A percentile compares a stretch with the other conserved stretches of the same genome.
phyloP scores from a whole-genome alignment of 805 yeast species.

The Suhomyces sp. region DNA sequence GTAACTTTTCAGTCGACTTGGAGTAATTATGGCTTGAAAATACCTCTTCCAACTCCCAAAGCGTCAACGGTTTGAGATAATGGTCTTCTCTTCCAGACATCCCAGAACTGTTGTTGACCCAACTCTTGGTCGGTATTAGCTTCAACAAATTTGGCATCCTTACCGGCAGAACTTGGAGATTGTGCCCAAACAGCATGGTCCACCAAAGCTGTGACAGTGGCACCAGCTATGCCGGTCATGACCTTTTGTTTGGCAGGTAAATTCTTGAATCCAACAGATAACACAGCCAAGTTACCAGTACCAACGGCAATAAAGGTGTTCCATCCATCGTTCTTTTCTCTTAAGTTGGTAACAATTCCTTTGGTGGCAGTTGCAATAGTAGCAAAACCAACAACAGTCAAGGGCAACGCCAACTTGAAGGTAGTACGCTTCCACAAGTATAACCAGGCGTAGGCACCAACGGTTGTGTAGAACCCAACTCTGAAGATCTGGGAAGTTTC shows the following conservation, averaged over 20 bases:
- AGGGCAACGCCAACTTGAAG: slow-evolving; percentile 40
- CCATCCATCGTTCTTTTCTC: slow-evolving; percentile 62
- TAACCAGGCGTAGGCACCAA: slow-evolving; percentile 49
- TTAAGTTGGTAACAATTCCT: slow-evolving; percentile 54
- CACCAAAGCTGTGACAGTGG: slow-evolving; percentile 34
- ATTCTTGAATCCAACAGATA: slow-evolving; percentile 43
- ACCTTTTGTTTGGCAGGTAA: slow-evolving; percentile 44
- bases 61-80: slow-evolving; percentile 74
- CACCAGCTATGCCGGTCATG: slow-evolving; percentile 41
- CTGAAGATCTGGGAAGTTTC: slow-evolving; percentile 48
- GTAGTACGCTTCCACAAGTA: slow-evolving; percentile 44
- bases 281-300: slow-evolving; percentile 45
- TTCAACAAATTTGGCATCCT: slow-evolving; percentile 36
- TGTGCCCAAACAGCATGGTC: slow-evolving; percentile 44
- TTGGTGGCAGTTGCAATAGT: slow-evolving; percentile 51
- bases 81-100: slow-evolving; percentile 76
- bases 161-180: slow-evolving; percentile 38
- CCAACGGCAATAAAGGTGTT: slow-evolving; percentile 67
- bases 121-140: slow-evolving; percentile 40
- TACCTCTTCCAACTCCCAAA: slow-evolving; percentile 68
- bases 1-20: no score
- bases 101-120: slow-evolving; percentile 64
- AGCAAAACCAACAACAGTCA: slow-evolving; percentile 43
- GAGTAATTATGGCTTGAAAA: slow-evolving; percentile 31
- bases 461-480: slow-evolving; percentile 47